These are phyloP conservation scores for Boletus pseudopeckii DNA, from an alignment of 768 basidiomycete genomes.

Conservation along the genomic window DNA sequence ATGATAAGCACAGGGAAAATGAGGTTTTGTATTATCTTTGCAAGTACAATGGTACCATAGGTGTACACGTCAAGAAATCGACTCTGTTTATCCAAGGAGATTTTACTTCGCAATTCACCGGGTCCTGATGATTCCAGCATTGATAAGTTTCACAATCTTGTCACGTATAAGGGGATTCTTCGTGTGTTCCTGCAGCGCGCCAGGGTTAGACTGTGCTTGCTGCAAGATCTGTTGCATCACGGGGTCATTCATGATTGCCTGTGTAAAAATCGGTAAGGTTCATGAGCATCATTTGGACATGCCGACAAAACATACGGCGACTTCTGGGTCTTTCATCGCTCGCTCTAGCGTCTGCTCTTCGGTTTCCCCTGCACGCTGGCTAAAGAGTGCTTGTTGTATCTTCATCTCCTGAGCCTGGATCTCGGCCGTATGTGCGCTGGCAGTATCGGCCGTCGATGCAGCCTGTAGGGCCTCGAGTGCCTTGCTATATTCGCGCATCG, in stretches of 20 bases:
- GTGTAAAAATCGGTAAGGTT: constrained; percentile 10
- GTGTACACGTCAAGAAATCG: constrained; percentile 17
- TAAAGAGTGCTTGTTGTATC: constrained; percentile 73
- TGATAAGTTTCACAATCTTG: constrained; percentile 88
- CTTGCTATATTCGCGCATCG: constrained; percentile 90
- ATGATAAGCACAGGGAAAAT: neutral
- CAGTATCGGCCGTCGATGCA: constrained; percentile 75
- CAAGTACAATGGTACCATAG: constrained; percentile 23
- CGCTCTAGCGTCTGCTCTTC: constrained; percentile 91
- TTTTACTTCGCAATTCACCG: constrained; percentile 40
- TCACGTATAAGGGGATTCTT: constrained; percentile 78
- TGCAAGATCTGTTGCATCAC: constrained; percentile 94
- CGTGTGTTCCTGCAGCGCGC: constrained; percentile 92
- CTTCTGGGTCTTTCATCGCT: constrained; percentile 97
- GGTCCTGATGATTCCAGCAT: constrained; percentile 91
- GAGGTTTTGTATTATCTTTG: constrained; percentile 22
- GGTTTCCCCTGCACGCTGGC: constrained; percentile 76
- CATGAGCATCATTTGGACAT: neutral
- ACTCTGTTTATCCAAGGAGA: constrained; percentile 11
- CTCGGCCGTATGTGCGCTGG: constrained; percentile 78
- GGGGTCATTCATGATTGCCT: constrained; percentile 86
- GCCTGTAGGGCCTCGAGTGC: constrained; percentile 81
- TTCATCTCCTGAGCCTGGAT: constrained; percentile 80
- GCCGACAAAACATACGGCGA: constrained; percentile 58
- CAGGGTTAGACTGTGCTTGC: constrained; percentile 88